Evolutionary conservation across 1,284 basidiomycete genomes (phyloP).

Genomic region (Apiotrichum veenhuisii): DNA sequence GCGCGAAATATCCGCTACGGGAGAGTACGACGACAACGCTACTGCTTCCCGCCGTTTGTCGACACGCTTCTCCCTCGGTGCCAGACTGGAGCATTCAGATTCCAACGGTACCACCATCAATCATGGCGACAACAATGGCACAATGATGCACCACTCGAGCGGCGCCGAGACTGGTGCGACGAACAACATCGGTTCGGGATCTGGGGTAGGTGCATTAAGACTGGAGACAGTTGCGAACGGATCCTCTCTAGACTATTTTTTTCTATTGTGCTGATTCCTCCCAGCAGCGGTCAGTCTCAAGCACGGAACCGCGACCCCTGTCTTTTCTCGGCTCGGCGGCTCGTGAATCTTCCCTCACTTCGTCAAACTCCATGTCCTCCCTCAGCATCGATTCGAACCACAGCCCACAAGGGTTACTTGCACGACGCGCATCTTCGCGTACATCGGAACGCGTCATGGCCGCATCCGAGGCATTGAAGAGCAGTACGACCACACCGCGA

Average conservation of each 20-base stretch:
- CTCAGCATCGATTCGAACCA: slow-evolving; percentile 22
- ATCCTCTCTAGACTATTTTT: neutral
- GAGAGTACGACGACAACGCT: neutral
- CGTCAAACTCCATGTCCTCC: slow-evolving; percentile 13
- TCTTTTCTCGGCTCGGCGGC: neutral
- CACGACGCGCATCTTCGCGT: neutral
- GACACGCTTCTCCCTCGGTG: neutral
- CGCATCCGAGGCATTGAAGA: neutral
- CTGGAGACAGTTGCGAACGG: neutral
- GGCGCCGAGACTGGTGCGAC: neutral
- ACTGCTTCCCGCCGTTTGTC: neutral
- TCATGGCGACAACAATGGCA: neutral
- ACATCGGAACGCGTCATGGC: neutral
- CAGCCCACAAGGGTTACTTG: slow-evolving; percentile 6
- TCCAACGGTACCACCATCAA: neutral
- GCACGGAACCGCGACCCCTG: neutral
- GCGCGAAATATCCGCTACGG: neutral
- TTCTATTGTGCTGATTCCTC: neutral
- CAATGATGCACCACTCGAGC: neutral
- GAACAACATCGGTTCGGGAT: neutral
- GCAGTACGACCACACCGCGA: neutral
- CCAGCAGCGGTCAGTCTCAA: neutral
- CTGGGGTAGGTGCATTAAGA: neutral
- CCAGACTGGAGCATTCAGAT: neutral
- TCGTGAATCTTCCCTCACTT: neutral